Conservation (phyloP, 257 asterid genomes). For the Jacaranda mimosifolia region DNA sequence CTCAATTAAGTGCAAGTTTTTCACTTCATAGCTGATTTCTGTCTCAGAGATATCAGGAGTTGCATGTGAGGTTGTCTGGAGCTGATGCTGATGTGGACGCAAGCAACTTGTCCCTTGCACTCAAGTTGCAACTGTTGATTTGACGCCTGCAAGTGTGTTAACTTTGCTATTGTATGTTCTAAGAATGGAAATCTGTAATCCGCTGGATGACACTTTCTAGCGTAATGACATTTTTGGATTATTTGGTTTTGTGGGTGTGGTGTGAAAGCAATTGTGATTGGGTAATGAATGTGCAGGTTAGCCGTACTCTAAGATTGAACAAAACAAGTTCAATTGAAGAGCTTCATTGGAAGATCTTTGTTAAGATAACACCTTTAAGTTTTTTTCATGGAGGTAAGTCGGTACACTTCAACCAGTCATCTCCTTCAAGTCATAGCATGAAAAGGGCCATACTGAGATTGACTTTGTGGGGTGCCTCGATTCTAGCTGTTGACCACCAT, state of each 20-base stretch:
- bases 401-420: too few relatives aligned
- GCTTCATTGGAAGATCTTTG: background rate
- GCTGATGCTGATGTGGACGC: slow-evolving; percentile 30
- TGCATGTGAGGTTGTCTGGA: slow-evolving; percentile 34
- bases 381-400: too few relatives aligned
- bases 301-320: background rate
- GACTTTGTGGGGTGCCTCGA: too few relatives aligned
- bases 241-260: slow-evolving; percentile 17
- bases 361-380: background rate
- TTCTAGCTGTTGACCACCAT: background rate
- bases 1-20: slow-evolving; percentile 7
- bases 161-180: slow-evolving; percentile 37
- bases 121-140: slow-evolving; percentile 25
- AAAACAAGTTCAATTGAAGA: background rate
- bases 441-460: too few relatives aligned
- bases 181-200: slow-evolving; percentile 40
- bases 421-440: too few relatives aligned
- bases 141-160: slow-evolving; percentile 31
- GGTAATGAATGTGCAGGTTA: slow-evolving; percentile 26
- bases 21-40: slow-evolving; percentile 24
- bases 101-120: slow-evolving; percentile 28
- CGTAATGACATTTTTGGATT: slow-evolving; percentile 25
- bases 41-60: slow-evolving; percentile 35
- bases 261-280: slow-evolving; percentile 7
- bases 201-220: slow-evolving; percentile 19